Base-by-base conservation (phyloP, 345 rosid genomes). In the Eucalyptus polybractea region DNA sequence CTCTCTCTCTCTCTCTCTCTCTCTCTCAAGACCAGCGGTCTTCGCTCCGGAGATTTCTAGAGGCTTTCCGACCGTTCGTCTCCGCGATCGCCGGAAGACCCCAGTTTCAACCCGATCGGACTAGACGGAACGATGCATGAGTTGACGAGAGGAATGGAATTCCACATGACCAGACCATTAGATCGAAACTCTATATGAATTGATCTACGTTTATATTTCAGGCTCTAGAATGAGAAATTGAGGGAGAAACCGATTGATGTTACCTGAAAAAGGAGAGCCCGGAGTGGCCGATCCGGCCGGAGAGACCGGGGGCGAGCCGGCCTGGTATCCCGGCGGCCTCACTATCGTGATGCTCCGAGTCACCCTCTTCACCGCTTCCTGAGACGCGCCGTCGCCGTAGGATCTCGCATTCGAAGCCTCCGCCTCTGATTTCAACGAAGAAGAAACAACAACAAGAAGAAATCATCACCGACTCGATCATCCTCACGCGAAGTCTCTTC, bases 261-360 rank as follows among this genome's bases (percentile, higher is more conserved):
- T 93, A 96, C 99, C 99, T 27, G 98, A 94, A 89, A 97, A 97
- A 25, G 97, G 97, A 54, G 98, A 95, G 49, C 94, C 93, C 90
- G 97, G 95, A 89, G 97, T 91, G 13, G 96, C 94, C 27, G 98
- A 95, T 13, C 96, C 97, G 72, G 99, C 98, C 0, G 99, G 99
- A 17, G 99, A 97, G 10, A 86, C 95, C 80, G 98, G 98, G 40
- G 98, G 97, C 87, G 99, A 95, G 53, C 94, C 94, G 56, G 87
- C 51, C 94, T 96, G 98, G 88, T 94, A 95, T 3, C 97, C 99
- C 1, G 98, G 97, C 49, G 98, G 99, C 88, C 94, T 97, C 29
- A 96, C 90, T 81, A 97, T 95, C 98, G 95, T 97, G 90, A 97
- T 97, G 88, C 95, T 94, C n/a, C 98, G 93, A 37, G 99, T 95